A percentile compares a stretch with the other conserved stretches of the same genome.
Evolutionary conservation across 1,284 basidiomycete genomes (phyloP).

Genomic region (Phaffia rhodozyma): DNA sequence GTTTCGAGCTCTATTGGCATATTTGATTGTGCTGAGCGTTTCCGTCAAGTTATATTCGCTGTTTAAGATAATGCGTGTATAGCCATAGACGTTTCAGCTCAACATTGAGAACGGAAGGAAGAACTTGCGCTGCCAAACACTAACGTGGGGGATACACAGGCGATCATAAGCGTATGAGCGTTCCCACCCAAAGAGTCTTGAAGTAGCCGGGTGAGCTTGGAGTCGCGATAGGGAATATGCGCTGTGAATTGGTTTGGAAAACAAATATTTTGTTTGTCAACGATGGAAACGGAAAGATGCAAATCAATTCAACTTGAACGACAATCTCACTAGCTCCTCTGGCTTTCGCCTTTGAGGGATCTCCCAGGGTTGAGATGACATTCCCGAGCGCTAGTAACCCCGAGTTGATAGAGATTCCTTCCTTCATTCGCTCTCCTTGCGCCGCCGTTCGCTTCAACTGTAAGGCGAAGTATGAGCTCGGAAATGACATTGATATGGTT

Average conservation of each 20-base stretch:
- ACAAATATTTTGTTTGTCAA: background rate
- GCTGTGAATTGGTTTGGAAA: constrained; percentile 18
- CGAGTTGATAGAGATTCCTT: constrained; percentile 94
- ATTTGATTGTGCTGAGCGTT: constrained; percentile 94
- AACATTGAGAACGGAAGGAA: background rate
- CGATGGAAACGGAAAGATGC: background rate
- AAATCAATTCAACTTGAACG: background rate
- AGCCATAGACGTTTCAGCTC: background rate
- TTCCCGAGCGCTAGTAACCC: constrained; percentile 93
- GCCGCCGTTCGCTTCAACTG: constrained; percentile 85
- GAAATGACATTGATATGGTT: background rate
- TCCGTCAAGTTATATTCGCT: constrained; percentile 85
- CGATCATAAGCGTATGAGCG: constrained; percentile 96
- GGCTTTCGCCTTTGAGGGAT: constrained; percentile 50
- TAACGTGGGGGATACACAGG: constrained; percentile 77
- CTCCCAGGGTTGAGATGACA: constrained; percentile 95
- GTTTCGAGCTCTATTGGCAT: constrained; percentile 91
- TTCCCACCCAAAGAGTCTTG: constrained; percentile 99
- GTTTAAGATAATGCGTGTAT: background rate
- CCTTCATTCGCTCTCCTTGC: constrained; percentile 87
- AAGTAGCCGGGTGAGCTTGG: constrained; percentile 80
- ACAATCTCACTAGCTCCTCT: constrained; percentile 24
- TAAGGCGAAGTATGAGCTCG: constrained; percentile 16
- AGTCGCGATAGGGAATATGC: constrained; percentile 94
- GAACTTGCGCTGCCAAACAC: background rate